Base-by-base conservation (phyloP, 2,329 filamentous ascomycete genomes). In the Aspergillus awamori region DNA sequence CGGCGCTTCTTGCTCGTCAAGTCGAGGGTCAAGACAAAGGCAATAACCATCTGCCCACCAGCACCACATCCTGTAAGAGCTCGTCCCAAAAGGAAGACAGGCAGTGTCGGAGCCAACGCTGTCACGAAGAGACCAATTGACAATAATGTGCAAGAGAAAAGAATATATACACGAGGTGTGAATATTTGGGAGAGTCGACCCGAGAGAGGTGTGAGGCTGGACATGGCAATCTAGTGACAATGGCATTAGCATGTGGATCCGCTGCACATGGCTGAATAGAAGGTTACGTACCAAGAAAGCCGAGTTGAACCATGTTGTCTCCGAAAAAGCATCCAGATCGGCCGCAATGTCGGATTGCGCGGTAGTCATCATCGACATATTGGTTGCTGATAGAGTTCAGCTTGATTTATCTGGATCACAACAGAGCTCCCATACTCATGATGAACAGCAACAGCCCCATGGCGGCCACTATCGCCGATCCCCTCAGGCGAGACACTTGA, bases 281-380 rank as follows among this genome's bases (percentile, higher is more conserved):
- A 5, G 7, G 8, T n/a, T n/a, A 56, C 64, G 58, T 73, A 81
- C 79, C 73, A 95, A 81, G 72, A 92, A 96, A 2, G 89, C 83
- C 33, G 89, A 91, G 7, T 89, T 92, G 72, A 95, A 92, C 91
- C 91, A 96, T 74, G 87, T 90, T 38, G 87, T 87, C 58, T 87
- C 80, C 59, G 88, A 86, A 69, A 92, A 93, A 1, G 90, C 86
- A 75, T 91, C 82, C 2, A 96, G 81, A 65, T 94, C 91, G 7
- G 83, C 84, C 2, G 91, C 91, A 65, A 96, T 91, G 53, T 82
- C 82, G 7, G 88, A 91, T 76, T 95, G 92, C 1, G 89, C 90
- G 59, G 92, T 93, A 5, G 90, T 91, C 72, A 96, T 88, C 67
- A 92, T 87, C 11, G 88, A 91, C 77, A 93, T 91, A 70, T 95